Evolutionary conservation across 202 grass and related monocot species (phyloP), one percentile per base, ranked within the genome.

Genomic region (Setaria viridis): DNA sequence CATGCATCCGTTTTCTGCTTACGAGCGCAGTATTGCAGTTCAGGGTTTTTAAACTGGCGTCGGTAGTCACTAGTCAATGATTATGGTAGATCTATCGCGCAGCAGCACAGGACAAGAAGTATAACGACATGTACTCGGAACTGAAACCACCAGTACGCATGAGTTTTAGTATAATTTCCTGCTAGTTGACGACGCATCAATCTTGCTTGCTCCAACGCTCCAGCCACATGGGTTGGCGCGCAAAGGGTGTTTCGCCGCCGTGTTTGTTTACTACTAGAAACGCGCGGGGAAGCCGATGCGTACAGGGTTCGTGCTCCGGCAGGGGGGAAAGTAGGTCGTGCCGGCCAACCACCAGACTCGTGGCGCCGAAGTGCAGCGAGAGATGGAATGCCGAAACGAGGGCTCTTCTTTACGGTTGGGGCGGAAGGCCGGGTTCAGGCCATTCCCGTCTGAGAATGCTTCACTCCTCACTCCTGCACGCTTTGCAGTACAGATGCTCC

Each of bases 151-250:
- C 50, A 17, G 50, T 6, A 53, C 11, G 42, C 42, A 7, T 46
- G 6, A 45, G 43, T 45, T 46, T 46, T 10, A 7, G 43, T 46
- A 41, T 41, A 41, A 41, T 41, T 41, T 41, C 39, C 39, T 41
- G 39, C 39, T 41, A 25, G 39, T 6, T 6, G 43, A 7, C 9
- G 43, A 46, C 50, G 6, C 77, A 81, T 30, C 49, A 3, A 39
- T 45, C 30, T 77, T 33, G 85, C 79, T 54, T 83, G 86, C 56
- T 30, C 72, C 80, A 87, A 82, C 79, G 66, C 20, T 53, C 62
- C 5, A 17, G 55, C 16, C 72, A 76, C 53, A 13, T 82, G 71
- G 49, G 2, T 48, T 5, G 0, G 60, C n/a, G 60, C n/a, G 56
- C 10, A 4, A 56, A 66, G 15, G 12, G 15, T 37, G 14, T 58